These are phyloP conservation scores for Nothophoma quercina DNA, from an alignment of 2,329 filamentous ascomycete genomes.

Conservation along the genomic window DNA sequence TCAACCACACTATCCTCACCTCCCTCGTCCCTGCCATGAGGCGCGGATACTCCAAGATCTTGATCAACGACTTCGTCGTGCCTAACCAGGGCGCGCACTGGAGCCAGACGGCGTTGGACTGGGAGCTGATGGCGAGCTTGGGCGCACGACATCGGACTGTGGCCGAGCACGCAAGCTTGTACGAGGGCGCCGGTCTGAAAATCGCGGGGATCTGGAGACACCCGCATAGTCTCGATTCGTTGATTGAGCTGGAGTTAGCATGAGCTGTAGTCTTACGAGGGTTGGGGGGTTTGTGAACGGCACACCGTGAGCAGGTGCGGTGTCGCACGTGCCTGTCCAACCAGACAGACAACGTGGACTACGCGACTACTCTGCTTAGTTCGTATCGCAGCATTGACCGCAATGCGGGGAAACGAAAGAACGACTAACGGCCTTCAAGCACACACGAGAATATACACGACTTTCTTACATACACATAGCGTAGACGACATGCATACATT, in stretches of 20 bases:
- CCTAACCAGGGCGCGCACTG: constrained; percentile 34
- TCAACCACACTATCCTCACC: constrained; percentile 32
- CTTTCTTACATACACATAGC: neutral
- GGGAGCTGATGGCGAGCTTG: constrained; percentile 35
- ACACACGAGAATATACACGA: too few species aligned
- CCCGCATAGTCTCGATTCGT: constrained; percentile 28
- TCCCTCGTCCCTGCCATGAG: constrained; percentile 38
- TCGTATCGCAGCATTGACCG: too few species aligned
- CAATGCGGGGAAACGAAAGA: too few species aligned
- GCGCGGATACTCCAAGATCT: constrained; percentile 36
- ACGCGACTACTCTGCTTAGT: too few species aligned
- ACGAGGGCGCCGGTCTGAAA: constrained; percentile 28
- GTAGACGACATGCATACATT: neutral
- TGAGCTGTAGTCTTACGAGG: neutral
- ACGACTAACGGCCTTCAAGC: too few species aligned
- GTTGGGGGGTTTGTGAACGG: too few species aligned
- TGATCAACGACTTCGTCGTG: constrained; percentile 39
- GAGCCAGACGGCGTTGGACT: constrained; percentile 36
- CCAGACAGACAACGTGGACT: too few species aligned
- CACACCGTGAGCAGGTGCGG: too few species aligned
- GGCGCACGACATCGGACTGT: constrained; percentile 35
- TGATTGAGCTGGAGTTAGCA: constrained; percentile 34
- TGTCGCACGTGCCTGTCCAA: too few species aligned
- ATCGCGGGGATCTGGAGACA: constrained; percentile 31
- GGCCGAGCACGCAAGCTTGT: constrained; percentile 30